Evolutionary conservation across 2,329 filamentous ascomycete genomes (phyloP).

Genomic region (Xylariaceae sp.): DNA sequence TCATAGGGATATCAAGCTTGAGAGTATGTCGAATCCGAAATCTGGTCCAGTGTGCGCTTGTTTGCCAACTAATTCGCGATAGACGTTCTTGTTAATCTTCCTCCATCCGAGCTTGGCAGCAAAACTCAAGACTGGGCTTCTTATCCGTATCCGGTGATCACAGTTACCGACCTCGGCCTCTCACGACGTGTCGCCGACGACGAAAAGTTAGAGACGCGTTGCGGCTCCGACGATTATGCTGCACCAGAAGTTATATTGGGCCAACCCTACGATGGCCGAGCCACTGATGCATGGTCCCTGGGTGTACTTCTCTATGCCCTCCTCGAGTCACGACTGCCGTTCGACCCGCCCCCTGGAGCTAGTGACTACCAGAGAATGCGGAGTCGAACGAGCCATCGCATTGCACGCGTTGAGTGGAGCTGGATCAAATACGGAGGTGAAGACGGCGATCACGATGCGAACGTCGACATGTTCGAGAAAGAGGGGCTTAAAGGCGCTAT

Average conservation of each 20-base stretch:
- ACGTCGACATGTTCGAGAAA: constrained; percentile 54
- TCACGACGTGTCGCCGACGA: constrained; percentile 80
- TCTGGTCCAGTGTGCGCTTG: constrained; percentile 24
- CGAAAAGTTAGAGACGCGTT: constrained; percentile 86
- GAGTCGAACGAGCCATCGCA: constrained; percentile 84
- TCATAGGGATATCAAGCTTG: constrained; percentile 95
- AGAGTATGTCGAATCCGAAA: constrained; percentile 60
- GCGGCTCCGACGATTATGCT: constrained; percentile 94
- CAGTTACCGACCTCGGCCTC: constrained; percentile 85
- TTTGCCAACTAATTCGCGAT: constrained; percentile 4
- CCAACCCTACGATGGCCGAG: constrained; percentile 86
- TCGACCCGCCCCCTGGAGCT: constrained; percentile 80
- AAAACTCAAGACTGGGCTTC: constrained; percentile 60
- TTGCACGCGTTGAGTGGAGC: constrained; percentile 90
- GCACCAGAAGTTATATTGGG: constrained; percentile 95
- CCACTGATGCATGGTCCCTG: constrained; percentile 90
- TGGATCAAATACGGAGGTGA: constrained; percentile 83
- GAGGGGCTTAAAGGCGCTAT: constrained; percentile 68
- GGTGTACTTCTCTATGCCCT: constrained; percentile 91
- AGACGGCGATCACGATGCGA: constrained; percentile 78
- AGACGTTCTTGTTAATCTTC: constrained; percentile 90
- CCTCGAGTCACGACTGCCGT: constrained; percentile 87
- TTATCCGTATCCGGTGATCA: constrained; percentile 78
- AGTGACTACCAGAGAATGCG: constrained; percentile 70
- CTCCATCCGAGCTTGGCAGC: constrained; percentile 60